Percentiles rank a stretch among this genome's conserved stretches.
These are phyloP conservation scores for Circinella umbellata DNA, from an alignment of 371 early-diverging fungal genomes.

Conservation along the genomic window DNA sequence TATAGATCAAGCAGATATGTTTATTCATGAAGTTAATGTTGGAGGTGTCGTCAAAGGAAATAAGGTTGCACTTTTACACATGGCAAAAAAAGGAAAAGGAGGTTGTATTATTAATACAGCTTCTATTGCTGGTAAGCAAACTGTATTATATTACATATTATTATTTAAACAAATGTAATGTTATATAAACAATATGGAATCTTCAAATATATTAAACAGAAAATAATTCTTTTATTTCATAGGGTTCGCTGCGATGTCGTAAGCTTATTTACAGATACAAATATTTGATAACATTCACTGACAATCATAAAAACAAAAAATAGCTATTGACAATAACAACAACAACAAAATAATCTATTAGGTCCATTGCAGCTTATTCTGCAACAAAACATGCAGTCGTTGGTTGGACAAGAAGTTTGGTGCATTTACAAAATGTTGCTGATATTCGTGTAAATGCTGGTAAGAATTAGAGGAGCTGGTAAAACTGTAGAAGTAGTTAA, in stretches of 20 bases:
- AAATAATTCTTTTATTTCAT: not conserved
- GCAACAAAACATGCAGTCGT: constrained; percentile 30
- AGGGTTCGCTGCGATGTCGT: not conserved
- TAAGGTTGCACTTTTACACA: constrained; percentile 43
- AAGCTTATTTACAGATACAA: not conserved
- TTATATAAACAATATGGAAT: no score
- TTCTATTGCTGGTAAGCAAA: constrained; percentile 23
- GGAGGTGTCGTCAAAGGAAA: constrained; percentile 18
- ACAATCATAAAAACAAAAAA: no score
- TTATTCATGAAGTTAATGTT: constrained; percentile 13
- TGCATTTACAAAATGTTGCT: constrained; percentile 13
- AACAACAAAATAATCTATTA: not conserved
- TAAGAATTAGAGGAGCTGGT: not conserved
- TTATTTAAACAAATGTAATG: no score
- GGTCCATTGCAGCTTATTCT: constrained; percentile 1
- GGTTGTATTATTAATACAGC: constrained; percentile 53
- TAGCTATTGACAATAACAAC: not conserved
- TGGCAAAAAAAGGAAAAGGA: constrained; percentile 47
- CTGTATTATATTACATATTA: no score
- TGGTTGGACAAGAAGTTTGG: constrained; percentile 26
- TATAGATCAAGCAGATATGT: constrained; percentile 12
- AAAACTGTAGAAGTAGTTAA: no score
- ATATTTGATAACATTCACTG: no score
- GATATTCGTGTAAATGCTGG: constrained; percentile 27
- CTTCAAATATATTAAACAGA: not conserved